phyloP scores from a whole-genome alignment of 306 rosid species.

The Cucurbita moschata region DNA sequence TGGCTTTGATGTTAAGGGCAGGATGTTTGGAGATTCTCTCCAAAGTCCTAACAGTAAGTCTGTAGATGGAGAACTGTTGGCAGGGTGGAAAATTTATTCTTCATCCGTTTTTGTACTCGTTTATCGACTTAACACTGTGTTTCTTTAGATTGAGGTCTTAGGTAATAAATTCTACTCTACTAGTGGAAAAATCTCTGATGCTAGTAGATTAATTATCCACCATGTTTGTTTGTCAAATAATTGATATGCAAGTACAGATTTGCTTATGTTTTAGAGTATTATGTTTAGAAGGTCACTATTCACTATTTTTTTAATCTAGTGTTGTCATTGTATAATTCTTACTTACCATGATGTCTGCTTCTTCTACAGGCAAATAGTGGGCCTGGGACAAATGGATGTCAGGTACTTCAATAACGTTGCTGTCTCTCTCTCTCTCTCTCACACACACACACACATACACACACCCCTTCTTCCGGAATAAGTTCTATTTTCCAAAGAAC shows the following conservation, averaged over 20 bases:
- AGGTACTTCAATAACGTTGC: conserved; percentile 31
- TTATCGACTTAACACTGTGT: background rate
- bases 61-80: background rate
- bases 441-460: background rate
- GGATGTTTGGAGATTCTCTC: background rate
- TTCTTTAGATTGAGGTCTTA: background rate
- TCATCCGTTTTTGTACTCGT: background rate
- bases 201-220: background rate
- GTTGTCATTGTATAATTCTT: background rate
- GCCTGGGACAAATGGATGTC: conserved; percentile 71
- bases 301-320: background rate
- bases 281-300: background rate
- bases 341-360: background rate
- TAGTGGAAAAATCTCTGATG: background rate
- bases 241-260: background rate
- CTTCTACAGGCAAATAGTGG: conserved; percentile 89
- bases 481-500: background rate
- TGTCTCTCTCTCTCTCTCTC: conserved; percentile 7
- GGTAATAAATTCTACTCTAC: background rate
- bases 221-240: background rate
- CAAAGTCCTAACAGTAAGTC: background rate
- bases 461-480: background rate
- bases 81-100: background rate
- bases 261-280: background rate
- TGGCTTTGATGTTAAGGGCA: background rate